Conservation (phyloP, 202 grass and related monocot species). For the Saccharum hybrid region DNA sequence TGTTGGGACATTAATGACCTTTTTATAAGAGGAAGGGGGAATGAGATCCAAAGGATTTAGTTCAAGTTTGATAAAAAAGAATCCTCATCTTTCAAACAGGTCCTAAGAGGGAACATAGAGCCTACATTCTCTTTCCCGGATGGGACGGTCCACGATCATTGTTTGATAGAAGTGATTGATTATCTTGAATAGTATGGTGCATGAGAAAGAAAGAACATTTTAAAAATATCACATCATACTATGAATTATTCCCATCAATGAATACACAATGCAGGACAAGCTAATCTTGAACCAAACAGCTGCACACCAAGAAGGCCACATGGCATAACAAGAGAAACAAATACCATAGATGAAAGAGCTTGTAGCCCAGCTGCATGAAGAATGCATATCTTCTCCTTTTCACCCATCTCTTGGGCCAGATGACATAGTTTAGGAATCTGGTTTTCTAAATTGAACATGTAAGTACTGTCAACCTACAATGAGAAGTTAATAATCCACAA, state of each 20-base stretch:
- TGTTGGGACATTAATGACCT: background rate
- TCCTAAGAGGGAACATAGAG: background rate
- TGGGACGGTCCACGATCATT: background rate
- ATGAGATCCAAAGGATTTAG: background rate
- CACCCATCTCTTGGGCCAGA: conserved; percentile 78
- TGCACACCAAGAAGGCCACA: background rate
- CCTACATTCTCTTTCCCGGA: background rate
- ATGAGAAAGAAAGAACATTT: conserved; percentile 4
- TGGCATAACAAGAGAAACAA: conserved; percentile 26
- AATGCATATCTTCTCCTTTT: conserved; percentile 60
- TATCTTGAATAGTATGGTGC: conserved; percentile 15
- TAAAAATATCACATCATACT: conserved; percentile 12
- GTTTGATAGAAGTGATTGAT: conserved; percentile 20
- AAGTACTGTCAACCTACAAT: conserved; percentile 79
- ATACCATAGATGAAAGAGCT: conserved; percentile 97
- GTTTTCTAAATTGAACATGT: conserved; percentile 98
- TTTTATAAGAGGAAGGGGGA: background rate
- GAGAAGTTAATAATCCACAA: conserved; percentile 25
- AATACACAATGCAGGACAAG: conserved; percentile 35
- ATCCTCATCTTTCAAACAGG: background rate
- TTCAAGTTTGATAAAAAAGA: background rate
- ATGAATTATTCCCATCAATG: background rate
- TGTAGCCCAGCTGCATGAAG: conserved; percentile 78
- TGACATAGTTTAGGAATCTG: conserved; percentile 82
- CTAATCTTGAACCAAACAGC: conserved; percentile 25